Conservation (phyloP, 108 stramenopile species). For the Craspedostauros australis region DNA sequence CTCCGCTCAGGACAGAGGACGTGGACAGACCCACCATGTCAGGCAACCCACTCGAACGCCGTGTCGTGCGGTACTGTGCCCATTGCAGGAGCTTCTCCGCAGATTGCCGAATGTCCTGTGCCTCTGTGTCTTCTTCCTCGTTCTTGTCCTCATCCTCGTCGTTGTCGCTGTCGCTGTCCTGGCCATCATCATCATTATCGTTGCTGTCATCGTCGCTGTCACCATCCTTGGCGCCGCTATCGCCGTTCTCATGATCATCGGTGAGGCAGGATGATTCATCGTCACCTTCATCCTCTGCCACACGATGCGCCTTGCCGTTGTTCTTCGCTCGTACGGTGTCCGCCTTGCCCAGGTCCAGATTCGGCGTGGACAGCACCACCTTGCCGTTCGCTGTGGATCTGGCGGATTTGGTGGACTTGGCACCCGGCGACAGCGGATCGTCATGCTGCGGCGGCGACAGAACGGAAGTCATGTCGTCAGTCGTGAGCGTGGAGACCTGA, state of each 20-base stretch:
- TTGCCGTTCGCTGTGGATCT: not conserved
- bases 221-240: not conserved
- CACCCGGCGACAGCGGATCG: not conserved
- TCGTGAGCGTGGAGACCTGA: too few relatives aligned
- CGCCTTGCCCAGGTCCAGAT: too few relatives aligned
- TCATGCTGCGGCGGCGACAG: too few relatives aligned
- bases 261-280: too few relatives aligned
- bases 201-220: not conserved
- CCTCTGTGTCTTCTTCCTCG: not conserved
- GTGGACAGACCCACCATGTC: too few relatives aligned
- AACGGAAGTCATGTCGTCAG: too few relatives aligned
- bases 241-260: not conserved
- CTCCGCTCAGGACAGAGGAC: too few relatives aligned
- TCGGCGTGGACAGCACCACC: too few relatives aligned
- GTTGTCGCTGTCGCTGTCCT: constrained; percentile 6
- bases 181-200: constrained; percentile 6
- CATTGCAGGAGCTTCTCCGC: constrained; percentile 42
- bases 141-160: constrained; percentile 7
- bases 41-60: not conserved
- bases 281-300: constrained; percentile 3
- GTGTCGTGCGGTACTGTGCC: constrained; percentile 21
- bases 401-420: not conserved
- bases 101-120: constrained; percentile 19
- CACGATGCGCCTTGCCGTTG: not conserved
- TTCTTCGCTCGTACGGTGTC: not conserved